Percentiles rank a stretch among this genome's conserved stretches.
phyloP scores from a whole-genome alignment of 257 asterid genomes.

The Capsicum chinense region DNA sequence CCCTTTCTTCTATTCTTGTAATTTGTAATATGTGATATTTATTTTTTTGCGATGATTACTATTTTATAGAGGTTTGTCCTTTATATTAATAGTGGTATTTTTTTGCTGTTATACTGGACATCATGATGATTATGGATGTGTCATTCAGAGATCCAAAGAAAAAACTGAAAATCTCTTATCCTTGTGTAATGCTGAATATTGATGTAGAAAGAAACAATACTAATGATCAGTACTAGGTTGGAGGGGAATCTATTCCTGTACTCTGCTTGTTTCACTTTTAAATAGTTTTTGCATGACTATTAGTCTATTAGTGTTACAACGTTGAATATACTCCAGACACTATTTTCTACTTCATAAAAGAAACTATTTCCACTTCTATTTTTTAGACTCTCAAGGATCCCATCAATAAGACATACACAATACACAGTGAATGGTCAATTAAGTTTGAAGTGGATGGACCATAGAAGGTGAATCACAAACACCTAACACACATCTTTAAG shows the following conservation, averaged over 20 bases:
- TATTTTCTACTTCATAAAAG: constrained; percentile 29
- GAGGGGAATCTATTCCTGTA: constrained; percentile 4
- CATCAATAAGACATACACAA: constrained; percentile 65
- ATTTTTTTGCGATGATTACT: neutral
- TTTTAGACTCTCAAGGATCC: constrained; percentile 86
- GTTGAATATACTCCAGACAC: constrained; percentile 28
- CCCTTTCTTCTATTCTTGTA: constrained; percentile 13
- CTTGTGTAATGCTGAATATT: constrained; percentile 98
- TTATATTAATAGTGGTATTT: neutral
- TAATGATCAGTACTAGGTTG: constrained; percentile 95
- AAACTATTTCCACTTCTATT: constrained; percentile 38
- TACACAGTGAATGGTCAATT: constrained; percentile 97
- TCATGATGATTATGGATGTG: constrained; percentile 42
- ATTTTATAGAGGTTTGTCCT: constrained; percentile 15
- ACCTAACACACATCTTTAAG: constrained; percentile 37
- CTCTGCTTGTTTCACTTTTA: constrained; percentile 28
- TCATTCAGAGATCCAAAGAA: constrained; percentile 71
- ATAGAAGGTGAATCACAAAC: constrained; percentile 75
- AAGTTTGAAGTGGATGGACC: constrained; percentile 99
- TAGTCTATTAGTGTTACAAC: neutral
- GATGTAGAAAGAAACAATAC: constrained; percentile 97
- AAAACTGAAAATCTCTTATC: constrained; percentile 93
- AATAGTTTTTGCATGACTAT: constrained; percentile 10
- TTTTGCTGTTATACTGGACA: constrained; percentile 23
- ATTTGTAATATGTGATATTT: neutral